Base-by-base conservation (phyloP, 2,329 filamentous ascomycete species). In the Diplocarpon mali region DNA sequence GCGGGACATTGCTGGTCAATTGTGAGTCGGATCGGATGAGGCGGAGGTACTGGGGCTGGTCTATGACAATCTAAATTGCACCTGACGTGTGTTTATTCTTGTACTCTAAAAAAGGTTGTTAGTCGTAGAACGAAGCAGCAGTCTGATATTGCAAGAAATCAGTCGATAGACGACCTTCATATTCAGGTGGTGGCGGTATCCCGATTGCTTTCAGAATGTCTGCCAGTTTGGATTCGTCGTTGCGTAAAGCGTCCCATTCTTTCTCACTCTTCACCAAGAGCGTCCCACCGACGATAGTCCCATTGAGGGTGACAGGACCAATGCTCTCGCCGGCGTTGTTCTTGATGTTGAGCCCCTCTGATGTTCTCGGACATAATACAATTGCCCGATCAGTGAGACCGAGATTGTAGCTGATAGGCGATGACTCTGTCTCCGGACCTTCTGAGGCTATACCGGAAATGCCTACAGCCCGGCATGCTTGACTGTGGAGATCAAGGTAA, bases 211-310 rank as follows among this genome's bases (percentile, higher is more conserved):
- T 50, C 35, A 76, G 49, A 4, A 74, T 57, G 40, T 59, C 53
- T n/a, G 53, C 43, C 32, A 75, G 53, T 53, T 64, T 64, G 17
- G 62, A 58, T 34, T 70, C 62, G n/a, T 60, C 60, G 8, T 53
- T 51, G 44, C 64, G 63, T 40, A 82, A 52, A 1, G 67, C 68
- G 46, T 76, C 64, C 75, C 75, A 80, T 60, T 80, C 76, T 2
- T 58, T 62, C 53, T 73, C 62, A 24, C 59, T 75, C 63, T 80
- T 81, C 13, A 81, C 77, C 43, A 82, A 62, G 20, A 76, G 73
- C 9, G 77, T 81, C 6, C 78, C 78, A 9, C 76, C 78, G 49
- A 81, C 59, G n/a, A 81, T 60, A 0, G 78, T 80, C 2, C 78
- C 78, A 43, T 82, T 81, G 29, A 81, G 61, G 14, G 71, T 63